Base-by-base conservation (phyloP, 805 yeast species). In the Starmerella bacillaris region DNA sequence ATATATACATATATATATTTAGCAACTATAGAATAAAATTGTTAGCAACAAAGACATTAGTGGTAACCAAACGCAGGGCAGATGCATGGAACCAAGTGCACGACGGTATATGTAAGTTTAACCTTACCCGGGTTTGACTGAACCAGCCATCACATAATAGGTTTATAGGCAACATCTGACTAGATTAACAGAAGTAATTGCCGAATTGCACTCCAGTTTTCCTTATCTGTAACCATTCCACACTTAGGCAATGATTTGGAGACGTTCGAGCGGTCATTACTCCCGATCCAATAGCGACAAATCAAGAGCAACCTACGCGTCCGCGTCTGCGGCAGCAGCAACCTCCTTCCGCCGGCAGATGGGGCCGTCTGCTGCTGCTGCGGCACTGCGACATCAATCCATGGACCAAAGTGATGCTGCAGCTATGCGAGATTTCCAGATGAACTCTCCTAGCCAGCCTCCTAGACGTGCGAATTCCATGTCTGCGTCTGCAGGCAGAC, bases 271-370 rank as follows among this genome's bases (percentile, higher is more conserved):
- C 5, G 37, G 41, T 5, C 47, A 51, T 17, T 51, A 49, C 14
- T 26, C 29, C 9, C 41, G 45, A 39, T 22, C 43, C 49, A 27
- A 37, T 45, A 33, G 41, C 48, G 26, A 46, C 52, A 26, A 52
- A 52, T 11, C 43, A 43, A 56, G n/a, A 57, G 57, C 9, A 48
- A 45, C 21, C 42, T 47, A 50, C 38, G 56, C 69, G 3, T 66
- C 66, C 33, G 78, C 78, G 1, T 44, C 72, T 18, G 78, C 77
- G 5, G 78, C 78, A 18, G 78, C 78, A 3, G 55, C 68, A 24
- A 40, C 48, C 7, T 39, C 24, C 34, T 56, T 48, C 18, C 27
- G 42, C 9, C 38, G 48, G 7, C 33, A 37, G 27, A 37, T 39
- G 21, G 45, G 50, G 20, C 34, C 44, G 19, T 49, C 51, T 3